phyloP scores from a whole-genome alignment of 78 protist species.

The Dictyostelium intermedium region DNA sequence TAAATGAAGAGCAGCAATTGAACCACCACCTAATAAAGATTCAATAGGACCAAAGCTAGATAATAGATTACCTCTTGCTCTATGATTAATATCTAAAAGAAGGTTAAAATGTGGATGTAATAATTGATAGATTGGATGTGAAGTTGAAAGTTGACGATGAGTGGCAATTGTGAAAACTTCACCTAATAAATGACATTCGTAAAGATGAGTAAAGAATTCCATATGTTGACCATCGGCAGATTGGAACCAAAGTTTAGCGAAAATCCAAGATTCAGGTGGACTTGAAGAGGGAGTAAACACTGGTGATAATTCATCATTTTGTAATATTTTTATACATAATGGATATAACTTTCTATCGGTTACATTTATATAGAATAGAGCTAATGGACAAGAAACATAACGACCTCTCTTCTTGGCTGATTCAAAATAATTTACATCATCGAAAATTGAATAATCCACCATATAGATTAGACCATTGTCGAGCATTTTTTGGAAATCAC shows the following conservation, averaged over 20 bases:
- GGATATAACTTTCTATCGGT: conserved; percentile 13
- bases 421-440: not conserved
- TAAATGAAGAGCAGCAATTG: conserved; percentile 27
- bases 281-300: conserved; percentile 21
- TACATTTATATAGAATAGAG: conserved; percentile 4
- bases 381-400: conserved; percentile 14
- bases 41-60: conserved; percentile 30
- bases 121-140: conserved; percentile 43
- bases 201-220: conserved; percentile 52
- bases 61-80: conserved; percentile 19
- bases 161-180: conserved; percentile 56
- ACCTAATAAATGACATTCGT: conserved; percentile 39
- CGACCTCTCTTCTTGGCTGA: not conserved
- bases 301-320: conserved; percentile 19
- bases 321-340: conserved; percentile 1
- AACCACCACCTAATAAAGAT: conserved; percentile 38
- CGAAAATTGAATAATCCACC: conserved; percentile 38
- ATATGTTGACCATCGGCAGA: conserved; percentile 68
- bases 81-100: conserved; percentile 27
- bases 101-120: conserved; percentile 41
- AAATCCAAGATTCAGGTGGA: conserved; percentile 10
- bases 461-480: not conserved
- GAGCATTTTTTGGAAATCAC: not conserved
- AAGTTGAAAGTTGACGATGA: conserved; percentile 35
- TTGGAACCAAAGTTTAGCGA: conserved; percentile 61